These are phyloP conservation scores for Elaphomyces granulatus DNA, from an alignment of 495 filamentous ascomycete genomes.

Conservation along the genomic window DNA sequence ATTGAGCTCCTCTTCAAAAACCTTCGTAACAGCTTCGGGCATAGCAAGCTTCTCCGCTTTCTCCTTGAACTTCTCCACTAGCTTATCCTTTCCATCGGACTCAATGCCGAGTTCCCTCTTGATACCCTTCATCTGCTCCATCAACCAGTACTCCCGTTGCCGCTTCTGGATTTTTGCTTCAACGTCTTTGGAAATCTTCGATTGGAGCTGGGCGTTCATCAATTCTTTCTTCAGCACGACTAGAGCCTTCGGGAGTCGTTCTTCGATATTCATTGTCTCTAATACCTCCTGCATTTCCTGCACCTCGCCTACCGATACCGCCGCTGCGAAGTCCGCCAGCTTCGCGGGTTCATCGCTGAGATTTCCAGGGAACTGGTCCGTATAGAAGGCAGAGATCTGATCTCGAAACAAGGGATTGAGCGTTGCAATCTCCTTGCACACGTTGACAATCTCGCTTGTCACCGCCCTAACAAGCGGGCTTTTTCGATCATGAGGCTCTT, in stretches of 20 bases:
- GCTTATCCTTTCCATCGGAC: constrained; percentile 93
- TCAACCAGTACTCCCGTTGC: constrained; percentile 95
- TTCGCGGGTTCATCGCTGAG: constrained; percentile 89
- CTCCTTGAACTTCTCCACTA: constrained; percentile 93
- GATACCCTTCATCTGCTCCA: constrained; percentile 99
- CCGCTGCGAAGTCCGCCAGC: constrained; percentile 92
- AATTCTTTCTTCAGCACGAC: constrained; percentile 92
- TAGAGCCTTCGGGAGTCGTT: constrained; percentile 77
- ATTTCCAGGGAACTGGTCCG: constrained; percentile 86
- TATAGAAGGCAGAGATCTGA: constrained; percentile 92
- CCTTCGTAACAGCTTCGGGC: constrained; percentile 91
- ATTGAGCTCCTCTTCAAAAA: constrained; percentile 96
- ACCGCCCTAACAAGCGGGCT: constrained; percentile 74
- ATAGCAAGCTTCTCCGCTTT: constrained; percentile 89
- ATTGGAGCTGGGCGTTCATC: constrained; percentile 93
- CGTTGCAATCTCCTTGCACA: constrained; percentile 90
- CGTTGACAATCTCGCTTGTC: constrained; percentile 94
- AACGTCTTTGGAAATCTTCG: constrained; percentile 96
- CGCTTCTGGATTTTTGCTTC: constrained; percentile 96
- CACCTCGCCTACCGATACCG: constrained; percentile 79
- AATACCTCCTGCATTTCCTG: constrained; percentile 91
- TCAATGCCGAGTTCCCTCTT: constrained; percentile 89
- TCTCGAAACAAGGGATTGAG: constrained; percentile 94
- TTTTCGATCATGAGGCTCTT: constrained; percentile 82
- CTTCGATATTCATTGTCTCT: constrained; percentile 72